These are phyloP conservation scores for Plasmodium falciparum DNA, from an alignment of 169 alveolate species.

Conservation along the genomic window DNA sequence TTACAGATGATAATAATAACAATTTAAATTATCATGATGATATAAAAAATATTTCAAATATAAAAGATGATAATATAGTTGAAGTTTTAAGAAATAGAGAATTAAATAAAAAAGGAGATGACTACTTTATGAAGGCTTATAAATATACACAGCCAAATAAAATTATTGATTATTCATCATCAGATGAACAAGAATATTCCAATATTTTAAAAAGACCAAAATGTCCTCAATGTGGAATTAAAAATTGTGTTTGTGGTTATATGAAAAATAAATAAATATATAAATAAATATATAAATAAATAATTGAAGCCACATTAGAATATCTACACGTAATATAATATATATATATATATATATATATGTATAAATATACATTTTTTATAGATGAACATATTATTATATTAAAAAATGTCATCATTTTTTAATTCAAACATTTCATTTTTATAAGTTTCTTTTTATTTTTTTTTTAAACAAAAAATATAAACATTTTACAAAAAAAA, in stretches of 20 bases:
- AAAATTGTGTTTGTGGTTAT: constrained; percentile 67
- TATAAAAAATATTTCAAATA: background rate
- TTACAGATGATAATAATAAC: constrained; percentile 2
- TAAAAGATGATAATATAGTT: constrained; percentile 46
- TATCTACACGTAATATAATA: background rate
- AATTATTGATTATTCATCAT: constrained; percentile 57
- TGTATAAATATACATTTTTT: background rate
- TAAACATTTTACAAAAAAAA: background rate
- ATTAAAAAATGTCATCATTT: no score
- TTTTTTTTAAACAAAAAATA: no score
- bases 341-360: background rate
- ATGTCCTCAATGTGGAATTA: constrained; percentile 67
- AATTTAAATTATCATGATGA: background rate
- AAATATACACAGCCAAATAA: constrained; percentile 51
- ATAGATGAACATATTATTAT: background rate
- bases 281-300: background rate
- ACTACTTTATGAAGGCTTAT: constrained; percentile 54
- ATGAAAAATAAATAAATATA: constrained; percentile 3
- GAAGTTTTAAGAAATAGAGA: constrained; percentile 33
- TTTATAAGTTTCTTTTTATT: no score
- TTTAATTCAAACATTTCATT: background rate
- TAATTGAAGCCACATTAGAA: background rate
- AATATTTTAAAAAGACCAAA: constrained; percentile 40
- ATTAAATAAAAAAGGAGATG: constrained; percentile 31
- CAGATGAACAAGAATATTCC: constrained; percentile 33